phyloP scores from a whole-genome alignment of 805 yeast species.

The Maudiozyma serrabonitensis region DNA sequence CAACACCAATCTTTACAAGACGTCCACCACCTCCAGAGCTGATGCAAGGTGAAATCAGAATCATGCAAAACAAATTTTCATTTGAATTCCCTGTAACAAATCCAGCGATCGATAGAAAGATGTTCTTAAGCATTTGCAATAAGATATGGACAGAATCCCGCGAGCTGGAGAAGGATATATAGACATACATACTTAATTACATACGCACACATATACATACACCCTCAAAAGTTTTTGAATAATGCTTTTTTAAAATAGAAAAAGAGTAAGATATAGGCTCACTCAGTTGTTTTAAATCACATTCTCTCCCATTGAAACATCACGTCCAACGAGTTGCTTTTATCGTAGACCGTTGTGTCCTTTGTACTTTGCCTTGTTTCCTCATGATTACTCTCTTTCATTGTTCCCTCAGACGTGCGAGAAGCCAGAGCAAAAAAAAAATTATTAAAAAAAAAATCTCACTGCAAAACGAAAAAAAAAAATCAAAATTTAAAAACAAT shows the following conservation, averaged over 20 bases:
- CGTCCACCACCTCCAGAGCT: background rate
- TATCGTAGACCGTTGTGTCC: too few species aligned
- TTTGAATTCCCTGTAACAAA: conserved; percentile 17
- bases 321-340: too few species aligned
- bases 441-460: background rate
- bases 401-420: too few species aligned
- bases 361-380: too few species aligned
- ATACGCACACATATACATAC: background rate
- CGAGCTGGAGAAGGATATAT: background rate
- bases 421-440: background rate
- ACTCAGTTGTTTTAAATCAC: too few species aligned
- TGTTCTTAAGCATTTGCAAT: conserved; percentile 27
- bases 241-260: too few species aligned
- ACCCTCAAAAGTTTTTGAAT: background rate
- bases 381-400: too few species aligned
- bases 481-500: background rate
- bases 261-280: too few species aligned
- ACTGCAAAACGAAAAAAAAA: background rate
- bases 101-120: conserved; percentile 20
- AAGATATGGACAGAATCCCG: conserved; percentile 27
- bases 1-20: conserved; percentile 10
- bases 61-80: conserved; percentile 19
- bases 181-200: background rate
- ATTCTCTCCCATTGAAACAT: too few species aligned
- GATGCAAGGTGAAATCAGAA: conserved; percentile 20